These are phyloP conservation scores for Colletotrichum endophyticum DNA, from an alignment of 2,329 filamentous ascomycete genomes.

Conservation along the genomic window DNA sequence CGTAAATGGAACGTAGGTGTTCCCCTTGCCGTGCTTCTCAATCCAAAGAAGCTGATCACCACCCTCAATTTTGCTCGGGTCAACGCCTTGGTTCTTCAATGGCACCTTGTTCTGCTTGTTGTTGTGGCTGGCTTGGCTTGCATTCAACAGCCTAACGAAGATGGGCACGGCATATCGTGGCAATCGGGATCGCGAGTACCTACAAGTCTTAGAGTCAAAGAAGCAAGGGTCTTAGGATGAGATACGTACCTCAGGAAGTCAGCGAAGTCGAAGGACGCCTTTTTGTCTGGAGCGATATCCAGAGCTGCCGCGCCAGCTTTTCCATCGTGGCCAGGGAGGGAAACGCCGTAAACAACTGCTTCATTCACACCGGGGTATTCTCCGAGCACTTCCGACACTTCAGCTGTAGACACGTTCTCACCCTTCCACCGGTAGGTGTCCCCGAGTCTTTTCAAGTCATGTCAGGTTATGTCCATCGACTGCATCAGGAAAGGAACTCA, in stretches of 20 bases:
- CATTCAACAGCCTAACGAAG: constrained; percentile 67
- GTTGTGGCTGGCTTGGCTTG: constrained; percentile 68
- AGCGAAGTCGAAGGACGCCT: constrained; percentile 60
- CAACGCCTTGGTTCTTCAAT: constrained; percentile 45
- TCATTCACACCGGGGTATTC: constrained; percentile 63
- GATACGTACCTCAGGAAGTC: constrained; percentile 58
- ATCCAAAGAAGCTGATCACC: constrained; percentile 57
- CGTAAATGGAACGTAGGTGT: constrained; percentile 64
- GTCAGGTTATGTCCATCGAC: neutral
- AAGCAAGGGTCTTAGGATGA: neutral
- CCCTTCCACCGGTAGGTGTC: constrained; percentile 80
- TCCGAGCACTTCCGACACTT: constrained; percentile 70
- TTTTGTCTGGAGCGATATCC: constrained; percentile 55
- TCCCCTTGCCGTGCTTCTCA: constrained; percentile 51
- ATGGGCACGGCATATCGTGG: constrained; percentile 79
- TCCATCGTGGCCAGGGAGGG: constrained; percentile 69
- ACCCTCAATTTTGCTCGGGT: constrained; percentile 19
- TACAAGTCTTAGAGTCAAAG: constrained; percentile 19
- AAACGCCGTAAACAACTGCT: constrained; percentile 74
- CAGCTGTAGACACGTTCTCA: constrained; percentile 70
- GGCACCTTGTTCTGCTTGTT: constrained; percentile 82
- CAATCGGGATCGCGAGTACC: constrained; percentile 61
- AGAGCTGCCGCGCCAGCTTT: constrained; percentile 70
- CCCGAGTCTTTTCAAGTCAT: constrained; percentile 52
- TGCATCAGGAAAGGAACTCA: neutral